Evolutionary conservation across 352 stramenopile genomes (phyloP).

Genomic region (Phytophthora tubulina): DNA sequence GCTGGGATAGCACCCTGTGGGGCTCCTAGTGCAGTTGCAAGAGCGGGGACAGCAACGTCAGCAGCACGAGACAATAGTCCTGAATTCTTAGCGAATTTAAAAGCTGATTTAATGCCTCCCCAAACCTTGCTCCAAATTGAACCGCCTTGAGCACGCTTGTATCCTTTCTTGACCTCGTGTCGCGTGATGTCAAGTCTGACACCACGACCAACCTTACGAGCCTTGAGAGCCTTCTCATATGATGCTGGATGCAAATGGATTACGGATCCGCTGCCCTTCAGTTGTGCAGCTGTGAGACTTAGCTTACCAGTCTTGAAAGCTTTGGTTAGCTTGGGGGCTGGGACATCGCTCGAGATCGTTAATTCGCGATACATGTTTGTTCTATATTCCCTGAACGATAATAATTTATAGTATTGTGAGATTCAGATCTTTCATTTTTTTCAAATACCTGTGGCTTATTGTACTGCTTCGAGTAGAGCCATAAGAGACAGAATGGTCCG

Average conservation of each 20-base stretch:
- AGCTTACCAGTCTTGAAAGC: not conserved
- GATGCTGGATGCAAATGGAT: slow-evolving; percentile 19
- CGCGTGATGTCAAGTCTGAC: slow-evolving; percentile 6
- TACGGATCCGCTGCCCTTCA: slow-evolving; percentile 11
- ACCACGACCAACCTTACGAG: not conserved
- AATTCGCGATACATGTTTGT: slow-evolving; percentile 29
- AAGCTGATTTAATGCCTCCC: slow-evolving; percentile 27
- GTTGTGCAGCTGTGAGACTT: not conserved
- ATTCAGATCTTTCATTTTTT: slow-evolving; percentile 31
- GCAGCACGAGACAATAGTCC: slow-evolving; percentile 7
- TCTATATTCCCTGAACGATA: slow-evolving; percentile 15
- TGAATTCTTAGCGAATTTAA: slow-evolving; percentile 26
- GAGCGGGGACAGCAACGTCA: slow-evolving; percentile 7
- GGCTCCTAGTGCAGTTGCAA: slow-evolving; percentile 6
- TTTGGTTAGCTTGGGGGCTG: not conserved
- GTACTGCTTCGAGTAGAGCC: slow-evolving; percentile 27
- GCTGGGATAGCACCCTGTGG: slow-evolving; percentile 4
- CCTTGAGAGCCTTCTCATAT: slow-evolving; percentile 24
- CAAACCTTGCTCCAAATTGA: slow-evolving; percentile 30
- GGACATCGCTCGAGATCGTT: slow-evolving; percentile 6
- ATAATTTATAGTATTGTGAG: too few species aligned
- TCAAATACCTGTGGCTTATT: slow-evolving; percentile 22
- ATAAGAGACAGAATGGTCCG: slow-evolving; percentile 21
- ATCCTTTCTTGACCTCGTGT: slow-evolving; percentile 15
- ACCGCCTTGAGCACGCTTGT: slow-evolving; percentile 10